Evolutionary conservation across 768 basidiomycete genomes (phyloP).

Genomic region (Daedalea quercina): DNA sequence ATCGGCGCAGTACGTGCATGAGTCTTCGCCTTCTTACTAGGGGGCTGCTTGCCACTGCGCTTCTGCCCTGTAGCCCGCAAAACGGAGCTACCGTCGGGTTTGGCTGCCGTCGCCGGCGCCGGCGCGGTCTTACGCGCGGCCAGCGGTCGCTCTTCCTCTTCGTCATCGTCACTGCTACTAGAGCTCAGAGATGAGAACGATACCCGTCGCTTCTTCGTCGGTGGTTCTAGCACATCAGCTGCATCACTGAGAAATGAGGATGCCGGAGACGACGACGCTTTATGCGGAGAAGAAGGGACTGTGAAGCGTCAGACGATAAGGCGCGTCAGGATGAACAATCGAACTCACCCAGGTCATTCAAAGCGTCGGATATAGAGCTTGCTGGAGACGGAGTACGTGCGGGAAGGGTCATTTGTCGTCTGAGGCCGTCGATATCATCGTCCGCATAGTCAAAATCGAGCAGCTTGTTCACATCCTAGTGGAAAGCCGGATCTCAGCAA

Average conservation of each 20-base stretch:
- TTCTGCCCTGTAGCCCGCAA: conserved; percentile 29
- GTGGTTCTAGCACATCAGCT: conserved; percentile 16
- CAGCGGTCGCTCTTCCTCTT: conserved; percentile 18
- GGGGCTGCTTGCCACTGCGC: conserved; percentile 47
- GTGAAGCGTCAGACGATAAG: background rate
- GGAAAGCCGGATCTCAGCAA: background rate
- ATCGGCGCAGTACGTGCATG: conserved; percentile 53
- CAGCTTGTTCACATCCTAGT: conserved; percentile 66
- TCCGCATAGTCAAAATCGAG: conserved; percentile 77
- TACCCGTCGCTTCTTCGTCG: conserved; percentile 21
- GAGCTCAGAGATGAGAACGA: conserved; percentile 25
- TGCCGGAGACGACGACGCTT: conserved; percentile 24
- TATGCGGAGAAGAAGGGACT: conserved; percentile 21
- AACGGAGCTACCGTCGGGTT: conserved; percentile 6
- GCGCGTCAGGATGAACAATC: background rate
- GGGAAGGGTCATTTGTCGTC: conserved; percentile 60
- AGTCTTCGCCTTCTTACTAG: conserved; percentile 53
- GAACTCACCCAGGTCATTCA: conserved; percentile 48
- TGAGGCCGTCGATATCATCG: conserved; percentile 59
- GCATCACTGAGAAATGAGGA: conserved; percentile 24
- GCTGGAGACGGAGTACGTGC: conserved; percentile 48
- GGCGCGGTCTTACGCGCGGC: conserved; percentile 8
- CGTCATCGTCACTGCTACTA: conserved; percentile 13
- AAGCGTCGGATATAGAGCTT: conserved; percentile 37
- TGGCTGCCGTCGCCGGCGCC: background rate